Conservation (phyloP, 2,329 filamentous ascomycete species). For the Neoscytalidium dimidiatum region DNA sequence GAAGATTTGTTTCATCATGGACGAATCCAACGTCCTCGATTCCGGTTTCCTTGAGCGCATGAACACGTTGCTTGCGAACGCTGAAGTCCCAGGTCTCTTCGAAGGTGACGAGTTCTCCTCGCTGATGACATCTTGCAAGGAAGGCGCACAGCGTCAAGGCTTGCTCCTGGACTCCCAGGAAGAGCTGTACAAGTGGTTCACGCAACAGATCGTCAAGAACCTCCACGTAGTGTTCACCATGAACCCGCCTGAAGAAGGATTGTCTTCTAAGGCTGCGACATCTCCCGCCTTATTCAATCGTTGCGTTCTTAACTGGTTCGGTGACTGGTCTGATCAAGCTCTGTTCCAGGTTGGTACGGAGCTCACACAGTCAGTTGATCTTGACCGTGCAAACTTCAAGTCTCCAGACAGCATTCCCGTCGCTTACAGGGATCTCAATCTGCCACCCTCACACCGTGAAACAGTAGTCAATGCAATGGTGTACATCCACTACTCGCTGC, state of each 20-base stretch:
- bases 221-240: conserved; percentile 99
- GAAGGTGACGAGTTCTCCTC: conserved; percentile 98
- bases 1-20: conserved; percentile 99
- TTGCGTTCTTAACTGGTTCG: conserved; percentile 99
- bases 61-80: conserved; percentile 98
- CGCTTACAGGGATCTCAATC: conserved; percentile 79
- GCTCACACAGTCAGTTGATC: conserved; percentile 91
- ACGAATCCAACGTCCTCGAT: conserved; percentile 97
- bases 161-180: conserved; percentile 95
- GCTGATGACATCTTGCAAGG: conserved; percentile 99
- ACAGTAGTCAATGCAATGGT: conserved; percentile 98
- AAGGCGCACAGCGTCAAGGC: conserved; percentile 94
- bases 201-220: conserved; percentile 98
- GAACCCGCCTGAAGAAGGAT: conserved; percentile 94
- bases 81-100: conserved; percentile 97
- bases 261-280: conserved; percentile 94
- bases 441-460: conserved; percentile 89
- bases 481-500: conserved; percentile 93
- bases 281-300: conserved; percentile 98
- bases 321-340: conserved; percentile 98
- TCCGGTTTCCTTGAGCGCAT: conserved; percentile 98
- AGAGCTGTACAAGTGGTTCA: conserved; percentile 99
- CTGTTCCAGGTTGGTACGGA: conserved; percentile 97
- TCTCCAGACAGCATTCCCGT: conserved; percentile 91
- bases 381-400: conserved; percentile 82